A percentile compares a stretch with the other conserved stretches of the same genome.
phyloP scores from a whole-genome alignment of 164 flowering plant species.

The Piper betle region DNA sequence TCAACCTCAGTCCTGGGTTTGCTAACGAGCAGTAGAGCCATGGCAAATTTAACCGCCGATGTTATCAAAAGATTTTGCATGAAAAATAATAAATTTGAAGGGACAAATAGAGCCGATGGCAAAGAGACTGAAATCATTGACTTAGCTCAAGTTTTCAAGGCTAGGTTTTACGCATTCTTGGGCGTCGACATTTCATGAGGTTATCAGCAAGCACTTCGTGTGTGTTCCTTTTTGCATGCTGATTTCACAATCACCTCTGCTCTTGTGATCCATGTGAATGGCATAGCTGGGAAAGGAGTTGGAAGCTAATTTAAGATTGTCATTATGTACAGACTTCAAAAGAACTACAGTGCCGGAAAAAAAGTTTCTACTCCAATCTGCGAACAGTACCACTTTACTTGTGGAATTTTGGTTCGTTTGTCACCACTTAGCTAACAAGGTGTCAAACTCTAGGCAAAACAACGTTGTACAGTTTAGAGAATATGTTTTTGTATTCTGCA shows the following conservation, averaged over 20 bases:
- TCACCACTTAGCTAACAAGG: too few species aligned
- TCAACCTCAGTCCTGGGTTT: conserved; percentile 36
- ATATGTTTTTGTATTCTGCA: too few species aligned
- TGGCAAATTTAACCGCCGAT: conserved; percentile 52
- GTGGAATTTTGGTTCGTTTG: too few species aligned
- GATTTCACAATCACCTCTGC: not conserved
- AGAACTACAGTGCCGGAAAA: too few species aligned
- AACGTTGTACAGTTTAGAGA: too few species aligned
- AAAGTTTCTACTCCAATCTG: too few species aligned
- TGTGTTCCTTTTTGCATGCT: not conserved
- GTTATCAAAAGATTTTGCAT: conserved; percentile 45
- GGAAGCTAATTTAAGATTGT: too few species aligned
- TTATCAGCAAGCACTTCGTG: not conserved
- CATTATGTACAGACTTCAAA: too few species aligned
- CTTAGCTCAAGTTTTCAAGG: conserved; percentile 47
- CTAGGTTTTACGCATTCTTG: conserved; percentile 38
- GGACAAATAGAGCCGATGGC: conserved; percentile 12
- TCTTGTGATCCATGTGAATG: not conserved
- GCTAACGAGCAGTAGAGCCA: conserved; percentile 50
- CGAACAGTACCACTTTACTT: too few species aligned
- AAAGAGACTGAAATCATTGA: conserved; percentile 49
- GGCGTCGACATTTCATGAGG: conserved; percentile 22
- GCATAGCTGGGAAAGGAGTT: not conserved
- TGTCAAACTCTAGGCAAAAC: too few species aligned
- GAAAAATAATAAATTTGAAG: conserved; percentile 18